Evolutionary conservation across 2,329 filamentous ascomycete genomes (phyloP), one percentile per base, ranked within the genome.

Genomic region (Malbranchea cinnamomea): DNA sequence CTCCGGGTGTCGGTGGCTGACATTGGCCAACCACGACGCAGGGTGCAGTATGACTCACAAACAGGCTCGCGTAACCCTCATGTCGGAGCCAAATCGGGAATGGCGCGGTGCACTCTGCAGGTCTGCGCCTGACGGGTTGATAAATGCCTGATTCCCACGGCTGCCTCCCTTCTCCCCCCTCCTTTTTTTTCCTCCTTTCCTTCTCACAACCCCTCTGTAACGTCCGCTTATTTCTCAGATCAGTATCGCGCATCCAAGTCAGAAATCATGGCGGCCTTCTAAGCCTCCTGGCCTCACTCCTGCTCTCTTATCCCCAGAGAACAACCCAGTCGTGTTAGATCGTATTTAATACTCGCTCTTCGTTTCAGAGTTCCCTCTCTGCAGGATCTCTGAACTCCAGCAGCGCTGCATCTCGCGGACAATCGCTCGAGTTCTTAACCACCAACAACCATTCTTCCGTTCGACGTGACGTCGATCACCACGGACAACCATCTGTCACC

Each of bases 401-500:
- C 52, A 48, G 42, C 51, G 50, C 53, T 41, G 46, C 49, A 49
- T 47, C 51, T 56, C 52, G n/a, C n/a, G n/a, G n/a, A n/a, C n/a
- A n/a, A n/a, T n/a, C n/a, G 55, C 56, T 50, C 51, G 47, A 55
- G 51, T 57, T 55, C 55, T 43, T 37, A 43, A 39, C 36, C 36
- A 29, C 31, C 37, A 34, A 29, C 37, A 37, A 51, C 41, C 36
- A 50, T 53, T 49, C 33, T 44, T 36, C 41, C 54, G 49, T 50
- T 53, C 54, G 54, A 59, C 56, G 33, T 52, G 29, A 50, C 49
- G 54, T 59, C 59, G 53, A 60, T 59, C 59, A 59, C 45, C 51
- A 62, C 59, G 59, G 57, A 62, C 60, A 48, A 51, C 44, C 47
- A 48, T 41, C 56, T 57, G 54, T 50, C 57, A 59, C 14, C 47